These are phyloP conservation scores for Eremothecium gossypii DNA, from an alignment of 1,139 yeast genomes.

Conservation along the genomic window DNA sequence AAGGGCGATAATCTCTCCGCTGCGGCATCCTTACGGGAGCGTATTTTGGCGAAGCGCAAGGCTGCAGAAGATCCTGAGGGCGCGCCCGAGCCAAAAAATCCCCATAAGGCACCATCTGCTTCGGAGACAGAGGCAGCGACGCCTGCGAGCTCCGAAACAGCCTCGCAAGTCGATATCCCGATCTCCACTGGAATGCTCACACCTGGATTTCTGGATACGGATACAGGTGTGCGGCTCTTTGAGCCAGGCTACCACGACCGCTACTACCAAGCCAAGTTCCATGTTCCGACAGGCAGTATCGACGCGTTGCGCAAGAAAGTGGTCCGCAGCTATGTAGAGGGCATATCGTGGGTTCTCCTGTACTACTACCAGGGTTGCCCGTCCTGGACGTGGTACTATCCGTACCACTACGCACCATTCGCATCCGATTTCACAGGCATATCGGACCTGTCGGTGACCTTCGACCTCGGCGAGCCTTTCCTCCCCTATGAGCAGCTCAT, in stretches of 20 bases:
- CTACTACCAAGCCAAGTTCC: constrained; percentile 72
- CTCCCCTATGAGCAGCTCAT: constrained; percentile 91
- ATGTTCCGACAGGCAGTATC: constrained; percentile 46
- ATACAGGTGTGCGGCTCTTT: constrained; percentile 62
- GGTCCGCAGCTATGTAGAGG: constrained; percentile 75
- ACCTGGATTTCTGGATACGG: constrained; percentile 33
- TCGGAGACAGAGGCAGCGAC: background rate
- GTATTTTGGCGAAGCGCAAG: constrained; percentile 24
- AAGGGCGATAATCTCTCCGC: constrained; percentile 33
- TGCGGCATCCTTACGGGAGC: constrained; percentile 36
- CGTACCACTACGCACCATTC: constrained; percentile 96
- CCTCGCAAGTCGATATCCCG: constrained; percentile 9
- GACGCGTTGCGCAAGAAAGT: constrained; percentile 48
- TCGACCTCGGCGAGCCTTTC: constrained; percentile 72
- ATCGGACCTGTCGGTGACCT: constrained; percentile 49
- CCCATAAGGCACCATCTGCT: background rate
- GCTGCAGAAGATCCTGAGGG: constrained; percentile 14
- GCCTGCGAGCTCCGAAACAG: constrained; percentile 7
- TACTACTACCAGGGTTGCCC: constrained; percentile 98
- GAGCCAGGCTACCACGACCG: constrained; percentile 83
- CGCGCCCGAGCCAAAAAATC: constrained; percentile 8
- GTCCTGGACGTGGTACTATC: constrained; percentile 97
- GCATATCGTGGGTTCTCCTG: constrained; percentile 87
- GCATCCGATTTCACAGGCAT: constrained; percentile 74
- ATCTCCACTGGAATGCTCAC: constrained; percentile 20